A percentile compares a stretch with the other conserved stretches of the same genome.
These are phyloP conservation scores for Kluyveromyces siamensis DNA, from an alignment of 805 yeast genomes.

Conservation along the genomic window DNA sequence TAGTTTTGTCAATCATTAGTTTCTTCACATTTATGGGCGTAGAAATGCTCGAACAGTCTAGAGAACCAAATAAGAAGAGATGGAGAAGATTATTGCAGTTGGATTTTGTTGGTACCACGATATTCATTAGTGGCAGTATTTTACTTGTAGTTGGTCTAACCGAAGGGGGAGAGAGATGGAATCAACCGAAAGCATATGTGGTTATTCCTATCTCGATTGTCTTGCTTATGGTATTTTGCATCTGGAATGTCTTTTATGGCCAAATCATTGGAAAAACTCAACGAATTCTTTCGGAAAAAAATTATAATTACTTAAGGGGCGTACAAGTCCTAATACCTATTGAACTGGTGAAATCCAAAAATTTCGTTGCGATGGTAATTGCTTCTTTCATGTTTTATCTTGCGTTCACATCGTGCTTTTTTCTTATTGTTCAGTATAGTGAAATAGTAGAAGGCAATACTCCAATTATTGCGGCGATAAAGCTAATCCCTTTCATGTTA, in stretches of 20 bases:
- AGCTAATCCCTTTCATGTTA: constrained; percentile 27
- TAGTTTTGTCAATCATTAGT: background rate
- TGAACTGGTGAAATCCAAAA: constrained; percentile 19
- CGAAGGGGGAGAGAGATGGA: constrained; percentile 38
- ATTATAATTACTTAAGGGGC: constrained; percentile 1
- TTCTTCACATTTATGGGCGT: background rate
- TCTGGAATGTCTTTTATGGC: constrained; percentile 26
- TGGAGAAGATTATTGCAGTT: constrained; percentile 10
- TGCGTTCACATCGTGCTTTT: constrained; percentile 13
- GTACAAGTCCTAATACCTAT: constrained; percentile 20
- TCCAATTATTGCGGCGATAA: constrained; percentile 31
- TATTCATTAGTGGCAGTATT: constrained; percentile 30
- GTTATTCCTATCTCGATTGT: constrained; percentile 33
- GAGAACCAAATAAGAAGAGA: constrained; percentile 16
- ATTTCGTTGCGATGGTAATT: constrained; percentile 17
- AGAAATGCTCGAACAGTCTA: background rate
- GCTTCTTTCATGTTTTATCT: constrained; percentile 16
- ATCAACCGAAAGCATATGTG: constrained; percentile 32
- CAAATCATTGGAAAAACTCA: constrained; percentile 7
- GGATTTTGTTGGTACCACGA: constrained; percentile 29
- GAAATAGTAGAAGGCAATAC: constrained; percentile 20
- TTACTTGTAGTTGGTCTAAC: constrained; percentile 37
- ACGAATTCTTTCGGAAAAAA: constrained; percentile 3
- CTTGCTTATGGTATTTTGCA: constrained; percentile 19
- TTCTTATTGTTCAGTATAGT: constrained; percentile 20